phyloP scores from a whole-genome alignment of 225 moss, liverwort and hornwort genomes.

The Thuidium tamariscinum region DNA sequence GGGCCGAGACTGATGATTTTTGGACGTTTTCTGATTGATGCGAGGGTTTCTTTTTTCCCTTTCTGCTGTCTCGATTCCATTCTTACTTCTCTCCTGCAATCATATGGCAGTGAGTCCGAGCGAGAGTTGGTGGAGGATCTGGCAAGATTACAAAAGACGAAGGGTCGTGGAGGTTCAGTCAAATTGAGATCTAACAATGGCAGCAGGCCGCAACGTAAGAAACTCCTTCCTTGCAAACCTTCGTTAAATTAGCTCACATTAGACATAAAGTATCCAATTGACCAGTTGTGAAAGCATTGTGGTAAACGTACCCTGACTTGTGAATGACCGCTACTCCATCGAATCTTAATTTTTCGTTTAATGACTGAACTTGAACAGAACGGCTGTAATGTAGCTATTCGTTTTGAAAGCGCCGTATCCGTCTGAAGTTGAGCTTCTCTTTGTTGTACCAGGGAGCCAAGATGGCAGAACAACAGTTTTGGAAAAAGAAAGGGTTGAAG shows the following conservation, averaged over 20 bases:
- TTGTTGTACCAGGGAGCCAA: constrained; percentile 26
- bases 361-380: background rate
- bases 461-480: constrained; percentile 44
- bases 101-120: constrained; percentile 64
- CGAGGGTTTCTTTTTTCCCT: background rate
- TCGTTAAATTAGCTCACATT: background rate
- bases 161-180: constrained; percentile 55
- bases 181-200: constrained; percentile 59
- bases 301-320: background rate
- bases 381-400: background rate
- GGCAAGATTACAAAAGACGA: constrained; percentile 56
- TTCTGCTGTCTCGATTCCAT: background rate
- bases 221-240: background rate
- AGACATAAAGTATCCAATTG: background rate
- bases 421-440: background rate
- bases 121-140: constrained; percentile 76
- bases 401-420: background rate
- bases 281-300: background rate
- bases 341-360: background rate
- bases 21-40: background rate
- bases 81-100: background rate
- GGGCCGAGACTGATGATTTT: background rate
- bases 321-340: background rate
- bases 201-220: constrained; percentile 86
- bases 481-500: constrained; percentile 40